These are phyloP conservation scores for Cordyceps cateniannulata DNA, from an alignment of 2,329 filamentous ascomycete species.

Conservation along the genomic window DNA sequence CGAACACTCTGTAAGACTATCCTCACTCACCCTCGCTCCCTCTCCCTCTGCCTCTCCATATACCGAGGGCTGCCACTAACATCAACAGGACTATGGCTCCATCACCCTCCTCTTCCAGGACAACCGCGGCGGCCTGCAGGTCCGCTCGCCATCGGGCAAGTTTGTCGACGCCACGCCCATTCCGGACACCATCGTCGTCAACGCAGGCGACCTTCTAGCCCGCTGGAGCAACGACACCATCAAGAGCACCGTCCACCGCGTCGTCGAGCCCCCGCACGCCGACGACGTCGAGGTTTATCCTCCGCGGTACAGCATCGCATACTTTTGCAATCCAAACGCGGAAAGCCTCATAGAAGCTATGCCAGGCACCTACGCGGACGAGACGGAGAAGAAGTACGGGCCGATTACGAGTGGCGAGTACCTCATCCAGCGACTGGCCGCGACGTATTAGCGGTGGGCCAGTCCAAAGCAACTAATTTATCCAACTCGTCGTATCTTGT, in stretches of 20 bases:
- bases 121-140: constrained; percentile 47
- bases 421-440: constrained; percentile 66
- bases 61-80: background rate
- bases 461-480: too few relatives aligned
- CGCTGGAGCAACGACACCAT: constrained; percentile 90
- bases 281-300: constrained; percentile 52
- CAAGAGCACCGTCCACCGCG: constrained; percentile 82
- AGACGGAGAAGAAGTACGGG: constrained; percentile 70
- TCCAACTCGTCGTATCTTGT: background rate
- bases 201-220: constrained; percentile 79
- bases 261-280: constrained; percentile 71
- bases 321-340: constrained; percentile 60
- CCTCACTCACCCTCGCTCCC: background rate
- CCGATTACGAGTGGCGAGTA: constrained; percentile 77
- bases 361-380: constrained; percentile 62
- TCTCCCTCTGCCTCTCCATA: background rate
- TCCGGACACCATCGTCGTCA: constrained; percentile 74
- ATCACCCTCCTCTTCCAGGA: constrained; percentile 60
- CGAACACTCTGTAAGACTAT: constrained; percentile 52
- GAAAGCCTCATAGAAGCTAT: constrained; percentile 71
- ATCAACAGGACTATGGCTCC: constrained; percentile 47
- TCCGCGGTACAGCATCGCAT: constrained; percentile 80
- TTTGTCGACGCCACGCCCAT: constrained; percentile 84
- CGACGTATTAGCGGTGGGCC: constrained; percentile 54
- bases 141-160: constrained; percentile 62